Conservation (phyloP, 306 rosid genomes). For the Vigna hirtella region DNA sequence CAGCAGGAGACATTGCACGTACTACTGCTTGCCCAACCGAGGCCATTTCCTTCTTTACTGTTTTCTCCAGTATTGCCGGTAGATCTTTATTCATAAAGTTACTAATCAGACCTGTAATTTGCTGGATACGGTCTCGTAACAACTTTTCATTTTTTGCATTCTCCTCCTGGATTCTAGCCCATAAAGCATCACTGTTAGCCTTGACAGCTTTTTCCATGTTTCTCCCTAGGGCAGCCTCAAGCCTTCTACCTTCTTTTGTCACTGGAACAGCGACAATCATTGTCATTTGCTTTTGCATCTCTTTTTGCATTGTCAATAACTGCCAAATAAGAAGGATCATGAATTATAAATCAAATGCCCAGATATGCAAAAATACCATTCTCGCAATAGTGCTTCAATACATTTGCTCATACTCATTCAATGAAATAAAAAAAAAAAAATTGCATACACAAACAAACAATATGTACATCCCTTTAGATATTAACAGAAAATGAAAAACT, state of each 20-base stretch:
- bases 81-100: conserved; percentile 84
- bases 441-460: not conserved
- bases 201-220: conserved; percentile 83
- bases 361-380: conserved; percentile 28
- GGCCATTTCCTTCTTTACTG: conserved; percentile 89
- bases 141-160: conserved; percentile 81
- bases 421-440: conserved; percentile 28
- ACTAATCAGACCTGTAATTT: conserved; percentile 58
- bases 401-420: not conserved
- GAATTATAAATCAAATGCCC: conserved; percentile 27
- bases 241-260: conserved; percentile 90
- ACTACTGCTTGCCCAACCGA: conserved; percentile 78
- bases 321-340: conserved; percentile 45
- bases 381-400: conserved; percentile 13
- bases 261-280: conserved; percentile 75
- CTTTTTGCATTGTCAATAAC: conserved; percentile 83
- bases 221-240: conserved; percentile 81
- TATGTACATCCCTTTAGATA: not conserved
- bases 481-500: conserved; percentile 9
- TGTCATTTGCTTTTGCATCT: conserved; percentile 89
- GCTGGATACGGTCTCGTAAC: conserved; percentile 71
- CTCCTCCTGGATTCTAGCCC: conserved; percentile 95
- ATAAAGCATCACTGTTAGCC: conserved; percentile 79
- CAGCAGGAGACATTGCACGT: conserved; percentile 76
- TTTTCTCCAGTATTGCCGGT: conserved; percentile 76